Evolutionary conservation across 352 stramenopile species (phyloP).

Genomic region (Phytophthora cactorum): DNA sequence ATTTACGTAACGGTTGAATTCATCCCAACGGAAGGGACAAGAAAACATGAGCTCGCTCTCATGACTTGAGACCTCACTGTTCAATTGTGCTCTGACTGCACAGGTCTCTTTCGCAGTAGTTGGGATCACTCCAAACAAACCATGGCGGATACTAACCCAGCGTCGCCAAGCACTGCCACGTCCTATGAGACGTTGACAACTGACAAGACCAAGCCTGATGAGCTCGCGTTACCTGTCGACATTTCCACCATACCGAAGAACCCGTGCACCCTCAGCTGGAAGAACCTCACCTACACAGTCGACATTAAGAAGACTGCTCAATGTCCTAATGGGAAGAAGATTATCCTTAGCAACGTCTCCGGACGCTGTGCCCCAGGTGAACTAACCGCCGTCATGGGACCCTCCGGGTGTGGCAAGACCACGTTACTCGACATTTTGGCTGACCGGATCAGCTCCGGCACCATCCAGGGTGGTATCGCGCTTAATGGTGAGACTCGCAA

Average conservation of each 20-base stretch:
- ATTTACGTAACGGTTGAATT: not conserved
- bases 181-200: conserved; percentile 14
- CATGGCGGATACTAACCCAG: conserved; percentile 19
- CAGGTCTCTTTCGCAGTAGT: not conserved
- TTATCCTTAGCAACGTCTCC: conserved; percentile 61
- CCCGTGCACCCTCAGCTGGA: conserved; percentile 29
- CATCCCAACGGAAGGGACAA: not conserved
- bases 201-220: not conserved
- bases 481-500: conserved; percentile 54
- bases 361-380: conserved; percentile 59
- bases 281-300: conserved; percentile 27
- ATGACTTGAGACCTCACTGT: conserved; percentile 11
- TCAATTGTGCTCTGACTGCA: conserved; percentile 2
- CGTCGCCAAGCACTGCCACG: conserved; percentile 16
- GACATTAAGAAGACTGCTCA: conserved; percentile 22
- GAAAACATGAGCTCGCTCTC: conserved; percentile 8
- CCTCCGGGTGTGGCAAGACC: conserved; percentile 66
- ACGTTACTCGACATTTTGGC: conserved; percentile 74
- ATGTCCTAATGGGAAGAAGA: conserved; percentile 35
- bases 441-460: conserved; percentile 39
- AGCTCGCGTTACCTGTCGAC: conserved; percentile 12
- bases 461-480: conserved; percentile 46
- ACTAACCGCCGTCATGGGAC: conserved; percentile 71
- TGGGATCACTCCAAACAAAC: not conserved
- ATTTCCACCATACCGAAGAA: not conserved